Evolutionary conservation across 495 filamentous ascomycete species (phyloP).

Genomic region (Penicillium flavigenum): DNA sequence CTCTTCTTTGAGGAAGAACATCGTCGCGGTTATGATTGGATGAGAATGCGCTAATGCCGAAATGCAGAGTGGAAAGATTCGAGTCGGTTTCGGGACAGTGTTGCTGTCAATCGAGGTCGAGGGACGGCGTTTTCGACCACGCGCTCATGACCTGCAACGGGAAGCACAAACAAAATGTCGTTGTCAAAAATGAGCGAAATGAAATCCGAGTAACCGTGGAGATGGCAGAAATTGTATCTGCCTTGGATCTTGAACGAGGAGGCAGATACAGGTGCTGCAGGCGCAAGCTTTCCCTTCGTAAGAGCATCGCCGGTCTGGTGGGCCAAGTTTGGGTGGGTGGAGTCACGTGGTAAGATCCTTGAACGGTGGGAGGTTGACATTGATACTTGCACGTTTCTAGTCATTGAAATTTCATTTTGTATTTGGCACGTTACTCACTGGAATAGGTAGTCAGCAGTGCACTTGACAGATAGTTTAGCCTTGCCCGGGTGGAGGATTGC

Average conservation of each 20-base stretch:
- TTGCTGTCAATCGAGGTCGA: slow-evolving; percentile 18
- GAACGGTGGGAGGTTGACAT: not conserved
- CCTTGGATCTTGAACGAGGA: slow-evolving; percentile 10
- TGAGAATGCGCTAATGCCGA: slow-evolving; percentile 2
- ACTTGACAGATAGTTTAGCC: not conserved
- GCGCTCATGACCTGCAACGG: slow-evolving; percentile 24
- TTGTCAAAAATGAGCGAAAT: slow-evolving; percentile 9
- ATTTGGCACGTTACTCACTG: not conserved
- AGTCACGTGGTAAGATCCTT: slow-evolving; percentile 9
- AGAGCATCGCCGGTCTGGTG: slow-evolving; percentile 13
- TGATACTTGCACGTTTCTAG: not conserved
- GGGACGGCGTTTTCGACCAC: slow-evolving; percentile 14
- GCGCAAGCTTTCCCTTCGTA: slow-evolving; percentile 15
- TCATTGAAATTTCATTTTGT: not conserved
- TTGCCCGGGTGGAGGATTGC: not conserved
- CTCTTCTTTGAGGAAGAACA: slow-evolving; percentile 98
- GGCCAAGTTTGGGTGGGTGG: slow-evolving; percentile 11
- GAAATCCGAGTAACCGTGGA: not conserved
- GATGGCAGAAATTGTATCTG: slow-evolving; percentile 18
- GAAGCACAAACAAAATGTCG: slow-evolving; percentile 3
- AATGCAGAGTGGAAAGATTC: not conserved
- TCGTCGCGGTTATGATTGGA: slow-evolving; percentile 35
- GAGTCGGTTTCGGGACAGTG: slow-evolving; percentile 2
- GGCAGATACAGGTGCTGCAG: slow-evolving; percentile 19
- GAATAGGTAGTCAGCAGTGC: no score